Evolutionary conservation across 2,329 filamentous ascomycete species (phyloP).

Genomic region (Dothidotthia symphoricarpi): DNA sequence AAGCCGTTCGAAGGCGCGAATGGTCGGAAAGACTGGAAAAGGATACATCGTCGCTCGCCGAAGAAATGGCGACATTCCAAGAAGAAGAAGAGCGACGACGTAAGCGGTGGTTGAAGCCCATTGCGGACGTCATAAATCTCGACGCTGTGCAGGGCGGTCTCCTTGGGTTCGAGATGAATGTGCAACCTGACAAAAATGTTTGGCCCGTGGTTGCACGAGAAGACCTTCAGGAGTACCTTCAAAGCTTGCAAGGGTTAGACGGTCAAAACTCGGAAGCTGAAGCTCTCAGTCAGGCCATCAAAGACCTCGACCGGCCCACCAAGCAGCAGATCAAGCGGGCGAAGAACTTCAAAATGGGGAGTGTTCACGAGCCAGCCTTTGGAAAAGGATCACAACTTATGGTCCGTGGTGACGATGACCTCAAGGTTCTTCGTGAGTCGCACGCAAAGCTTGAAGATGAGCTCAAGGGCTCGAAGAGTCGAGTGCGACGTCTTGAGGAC

Average conservation of each 20-base stretch:
- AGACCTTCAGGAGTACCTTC: constrained; percentile 73
- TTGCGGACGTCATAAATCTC: constrained; percentile 69
- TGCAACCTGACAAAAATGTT: constrained; percentile 72
- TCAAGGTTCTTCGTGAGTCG: constrained; percentile 52
- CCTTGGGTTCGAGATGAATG: constrained; percentile 78
- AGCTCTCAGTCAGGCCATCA: constrained; percentile 72
- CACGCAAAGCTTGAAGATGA: constrained; percentile 59
- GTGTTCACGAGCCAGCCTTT: constrained; percentile 84
- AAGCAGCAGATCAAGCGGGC: constrained; percentile 82
- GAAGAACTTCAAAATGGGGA: constrained; percentile 95
- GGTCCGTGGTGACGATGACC: constrained; percentile 82
- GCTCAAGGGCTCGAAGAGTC: constrained; percentile 87
- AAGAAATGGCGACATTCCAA: constrained; percentile 88
- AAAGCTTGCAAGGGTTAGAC: constrained; percentile 62
- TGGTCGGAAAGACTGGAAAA: constrained; percentile 87
- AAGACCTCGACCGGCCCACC: constrained; percentile 77
- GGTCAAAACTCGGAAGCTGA: constrained; percentile 65
- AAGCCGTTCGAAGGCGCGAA: constrained; percentile 80
- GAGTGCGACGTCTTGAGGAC: constrained; percentile 87
- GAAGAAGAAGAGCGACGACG: constrained; percentile 89
- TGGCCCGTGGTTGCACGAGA: constrained; percentile 78
- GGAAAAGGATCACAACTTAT: constrained; percentile 77
- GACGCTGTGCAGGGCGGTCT: constrained; percentile 68
- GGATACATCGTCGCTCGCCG: constrained; percentile 82
- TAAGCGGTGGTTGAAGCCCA: constrained; percentile 84